Conservation (phyloP, 1,139 yeast genomes). For the Meyerozyma sp. region DNA sequence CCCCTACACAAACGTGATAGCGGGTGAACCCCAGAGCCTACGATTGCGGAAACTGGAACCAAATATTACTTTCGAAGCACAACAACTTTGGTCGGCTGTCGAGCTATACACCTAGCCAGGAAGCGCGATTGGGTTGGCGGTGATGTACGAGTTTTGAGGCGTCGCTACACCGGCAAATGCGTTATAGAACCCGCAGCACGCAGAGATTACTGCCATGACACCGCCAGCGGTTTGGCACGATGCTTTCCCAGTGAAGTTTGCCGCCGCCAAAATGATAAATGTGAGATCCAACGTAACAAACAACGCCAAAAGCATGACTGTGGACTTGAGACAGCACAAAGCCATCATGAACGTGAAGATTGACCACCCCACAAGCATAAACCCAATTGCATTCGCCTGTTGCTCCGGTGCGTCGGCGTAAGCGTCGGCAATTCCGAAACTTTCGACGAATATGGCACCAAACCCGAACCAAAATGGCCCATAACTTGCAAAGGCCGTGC, state of each 20-base stretch:
- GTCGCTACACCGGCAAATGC: constrained; percentile 32
- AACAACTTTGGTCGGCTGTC: not conserved
- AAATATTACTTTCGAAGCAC: not conserved
- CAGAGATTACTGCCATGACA: constrained; percentile 35
- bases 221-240: constrained; percentile 38
- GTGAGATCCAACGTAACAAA: constrained; percentile 34
- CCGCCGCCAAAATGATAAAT: constrained; percentile 38
- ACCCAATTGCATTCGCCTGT: constrained; percentile 33
- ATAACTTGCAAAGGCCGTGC: constrained; percentile 28
- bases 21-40: not conserved
- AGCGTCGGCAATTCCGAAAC: constrained; percentile 27
- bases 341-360: constrained; percentile 37
- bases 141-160: constrained; percentile 23
- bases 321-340: constrained; percentile 38
- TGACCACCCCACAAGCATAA: constrained; percentile 42
- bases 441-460: constrained; percentile 26
- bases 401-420: constrained; percentile 21
- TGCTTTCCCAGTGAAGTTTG: constrained; percentile 29
- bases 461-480: constrained; percentile 38
- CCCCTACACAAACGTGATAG: constrained; percentile 5
- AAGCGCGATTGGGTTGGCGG: constrained; percentile 18
- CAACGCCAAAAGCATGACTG: constrained; percentile 33
- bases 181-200: constrained; percentile 38
- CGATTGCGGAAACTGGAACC: not conserved
- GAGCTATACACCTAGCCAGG: not conserved